These are phyloP conservation scores for Populus pruinosa DNA, from an alignment of 345 rosid genomes.

Conservation along the genomic window DNA sequence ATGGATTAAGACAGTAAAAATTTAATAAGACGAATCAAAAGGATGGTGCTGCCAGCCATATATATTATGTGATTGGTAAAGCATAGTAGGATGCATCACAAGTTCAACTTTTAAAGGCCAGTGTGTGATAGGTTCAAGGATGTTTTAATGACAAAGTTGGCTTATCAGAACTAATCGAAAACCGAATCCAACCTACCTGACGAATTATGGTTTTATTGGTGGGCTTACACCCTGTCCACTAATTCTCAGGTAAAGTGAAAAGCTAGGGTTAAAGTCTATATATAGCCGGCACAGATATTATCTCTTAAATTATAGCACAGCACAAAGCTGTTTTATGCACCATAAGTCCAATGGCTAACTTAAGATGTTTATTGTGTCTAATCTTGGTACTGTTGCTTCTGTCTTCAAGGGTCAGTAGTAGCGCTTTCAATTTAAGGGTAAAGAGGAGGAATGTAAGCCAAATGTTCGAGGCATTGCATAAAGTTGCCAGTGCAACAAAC, in stretches of 20 bases:
- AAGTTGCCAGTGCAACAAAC: conserved; percentile 3
- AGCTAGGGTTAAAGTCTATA: neutral
- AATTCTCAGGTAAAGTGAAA: neutral
- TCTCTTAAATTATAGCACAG: no score
- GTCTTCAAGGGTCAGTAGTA: neutral
- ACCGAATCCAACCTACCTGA: neutral
- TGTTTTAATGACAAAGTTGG: no score
- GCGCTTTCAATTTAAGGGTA: neutral
- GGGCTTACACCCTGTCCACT: conserved; percentile 10
- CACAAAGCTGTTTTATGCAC: no score
- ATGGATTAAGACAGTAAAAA: neutral
- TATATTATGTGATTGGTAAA: neutral
- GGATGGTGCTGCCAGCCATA: neutral
- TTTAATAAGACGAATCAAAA: neutral
- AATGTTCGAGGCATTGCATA: conserved; percentile 5
- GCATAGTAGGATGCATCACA: neutral
- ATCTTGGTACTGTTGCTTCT: neutral
- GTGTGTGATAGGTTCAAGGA: no score
- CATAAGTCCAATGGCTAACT: conserved; percentile 9
- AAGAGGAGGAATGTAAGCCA: conserved; percentile 1
- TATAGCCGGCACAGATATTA: neutral
- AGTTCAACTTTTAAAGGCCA: no score
- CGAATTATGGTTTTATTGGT: conserved; percentile 1
- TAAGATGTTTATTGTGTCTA: neutral
- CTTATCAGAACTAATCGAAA: no score